Evolutionary conservation across 2,329 filamentous ascomycete species (phyloP).

Genomic region (Paecilomyces variotii): DNA sequence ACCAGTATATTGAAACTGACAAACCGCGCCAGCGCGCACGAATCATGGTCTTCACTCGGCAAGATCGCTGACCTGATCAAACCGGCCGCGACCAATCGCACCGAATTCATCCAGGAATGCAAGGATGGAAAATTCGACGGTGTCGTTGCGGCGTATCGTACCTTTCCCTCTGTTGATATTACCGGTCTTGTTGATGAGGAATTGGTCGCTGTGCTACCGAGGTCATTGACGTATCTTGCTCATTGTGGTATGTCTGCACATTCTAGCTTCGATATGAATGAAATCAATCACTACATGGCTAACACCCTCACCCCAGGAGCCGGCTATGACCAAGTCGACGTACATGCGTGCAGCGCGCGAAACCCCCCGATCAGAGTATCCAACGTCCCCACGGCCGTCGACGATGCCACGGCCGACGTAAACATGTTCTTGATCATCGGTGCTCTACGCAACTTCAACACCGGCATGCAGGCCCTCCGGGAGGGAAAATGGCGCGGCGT

Average conservation of each 20-base stretch:
- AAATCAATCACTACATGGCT: neutral
- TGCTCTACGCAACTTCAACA: conserved; percentile 65
- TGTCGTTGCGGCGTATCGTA: conserved; percentile 60
- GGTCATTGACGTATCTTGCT: conserved; percentile 29
- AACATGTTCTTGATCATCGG: conserved; percentile 76
- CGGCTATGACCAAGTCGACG: conserved; percentile 77
- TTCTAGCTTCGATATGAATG: neutral
- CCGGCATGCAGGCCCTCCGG: conserved; percentile 57
- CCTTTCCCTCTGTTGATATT: conserved; percentile 54
- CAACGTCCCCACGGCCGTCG: conserved; percentile 72
- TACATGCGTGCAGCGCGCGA: conserved; percentile 60
- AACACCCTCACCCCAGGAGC: conserved; percentile 46
- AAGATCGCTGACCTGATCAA: conserved; percentile 57
- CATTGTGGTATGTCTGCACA: conserved; percentile 27
- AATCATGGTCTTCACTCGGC: conserved; percentile 55
- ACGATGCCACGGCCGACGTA: conserved; percentile 75
- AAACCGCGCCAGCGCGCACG: conserved; percentile 43
- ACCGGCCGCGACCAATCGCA: conserved; percentile 54
- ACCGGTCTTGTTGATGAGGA: conserved; percentile 67
- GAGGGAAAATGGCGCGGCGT: conserved; percentile 59
- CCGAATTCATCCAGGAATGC: conserved; percentile 63
- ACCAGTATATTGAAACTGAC: conserved; percentile 5
- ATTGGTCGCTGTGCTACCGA: conserved; percentile 48
- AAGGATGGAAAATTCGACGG: conserved; percentile 58
- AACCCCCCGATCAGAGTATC: conserved; percentile 57